Percentiles rank a stretch among this genome's conserved stretches.
These are phyloP conservation scores for Chrysoporthe deuterocubensis DNA, from an alignment of 2,329 filamentous ascomycete species.

Conservation along the genomic window DNA sequence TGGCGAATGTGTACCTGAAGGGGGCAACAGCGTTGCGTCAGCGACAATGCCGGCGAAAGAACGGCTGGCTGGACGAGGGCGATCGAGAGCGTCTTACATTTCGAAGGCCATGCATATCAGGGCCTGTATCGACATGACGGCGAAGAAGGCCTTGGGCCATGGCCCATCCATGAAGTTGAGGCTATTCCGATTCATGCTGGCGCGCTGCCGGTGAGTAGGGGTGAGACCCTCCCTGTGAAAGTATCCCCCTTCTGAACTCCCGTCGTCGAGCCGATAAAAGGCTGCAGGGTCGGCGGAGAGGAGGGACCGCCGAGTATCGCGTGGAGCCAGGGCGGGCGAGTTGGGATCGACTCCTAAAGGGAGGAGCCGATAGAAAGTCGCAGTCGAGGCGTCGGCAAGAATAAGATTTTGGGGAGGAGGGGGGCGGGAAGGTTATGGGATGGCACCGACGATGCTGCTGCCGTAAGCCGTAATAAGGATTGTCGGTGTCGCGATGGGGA, in stretches of 20 bases:
- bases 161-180: conserved; percentile 81
- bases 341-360: conserved; percentile 35
- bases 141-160: conserved; percentile 89
- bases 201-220: conserved; percentile 36
- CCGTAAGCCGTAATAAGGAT: conserved; percentile 18
- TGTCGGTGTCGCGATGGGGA: conserved; percentile 22
- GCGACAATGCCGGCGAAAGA: conserved; percentile 4
- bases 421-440: conserved; percentile 4
- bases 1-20: conserved; percentile 82
- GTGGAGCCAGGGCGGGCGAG: conserved; percentile 50
- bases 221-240: conserved; percentile 41
- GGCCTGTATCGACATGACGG: conserved; percentile 75
- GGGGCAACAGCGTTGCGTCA: neutral
- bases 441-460: conserved; percentile 18
- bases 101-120: conserved; percentile 82
- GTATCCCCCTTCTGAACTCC: conserved; percentile 37
- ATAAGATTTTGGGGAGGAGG: conserved; percentile 17
- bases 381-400: conserved; percentile 9
- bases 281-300: conserved; percentile 44
- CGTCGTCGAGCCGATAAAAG: conserved; percentile 30
- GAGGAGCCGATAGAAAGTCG: conserved; percentile 29
- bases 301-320: conserved; percentile 51
- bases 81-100: conserved; percentile 62
- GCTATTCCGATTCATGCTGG: conserved; percentile 45
- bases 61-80: conserved; percentile 20